Conservation (phyloP, 2,329 filamentous ascomycete genomes). For the Ophiocordyceps sinensis region DNA sequence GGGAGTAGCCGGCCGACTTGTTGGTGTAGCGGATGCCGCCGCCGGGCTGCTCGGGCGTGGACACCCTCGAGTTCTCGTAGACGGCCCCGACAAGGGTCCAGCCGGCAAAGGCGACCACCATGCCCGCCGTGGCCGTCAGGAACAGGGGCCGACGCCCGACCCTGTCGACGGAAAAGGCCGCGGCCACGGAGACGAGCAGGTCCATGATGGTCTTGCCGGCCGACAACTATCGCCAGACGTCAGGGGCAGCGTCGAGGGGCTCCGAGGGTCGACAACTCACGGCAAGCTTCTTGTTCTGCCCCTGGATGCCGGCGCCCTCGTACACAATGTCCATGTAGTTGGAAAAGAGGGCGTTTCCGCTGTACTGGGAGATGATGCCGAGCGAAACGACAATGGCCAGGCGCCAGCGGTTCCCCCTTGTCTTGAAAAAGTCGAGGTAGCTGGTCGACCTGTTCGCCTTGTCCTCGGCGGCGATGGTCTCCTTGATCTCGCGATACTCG, state of each 20-base stretch:
- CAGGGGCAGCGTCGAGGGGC: neutral
- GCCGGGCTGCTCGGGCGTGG: conserved; percentile 2
- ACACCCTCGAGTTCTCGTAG: conserved; percentile 28
- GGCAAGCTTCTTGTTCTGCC: conserved; percentile 40
- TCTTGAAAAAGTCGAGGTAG: conserved; percentile 47
- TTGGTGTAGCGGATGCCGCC: conserved; percentile 20
- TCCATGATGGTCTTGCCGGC: conserved; percentile 46
- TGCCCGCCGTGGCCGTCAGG: conserved; percentile 31
- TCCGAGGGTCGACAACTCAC: conserved; percentile 14
- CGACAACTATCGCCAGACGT: conserved; percentile 14
- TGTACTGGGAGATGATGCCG: conserved; percentile 54
- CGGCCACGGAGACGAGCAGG: conserved; percentile 40
- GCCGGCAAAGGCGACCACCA: conserved; percentile 30
- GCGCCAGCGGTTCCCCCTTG: conserved; percentile 49
- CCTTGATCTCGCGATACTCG: conserved; percentile 51
- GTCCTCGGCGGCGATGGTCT: conserved; percentile 45
- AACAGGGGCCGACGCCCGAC: conserved; percentile 39
- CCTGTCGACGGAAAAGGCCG: conserved; percentile 33
- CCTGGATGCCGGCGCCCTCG: conserved; percentile 42
- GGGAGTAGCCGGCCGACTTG: conserved; percentile 31
- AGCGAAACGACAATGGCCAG: conserved; percentile 47
- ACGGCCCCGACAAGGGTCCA: conserved; percentile 39
- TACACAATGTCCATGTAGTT: conserved; percentile 54
- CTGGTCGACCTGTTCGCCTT: conserved; percentile 30
- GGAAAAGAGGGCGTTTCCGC: conserved; percentile 50